These are phyloP conservation scores for Arachnopeziza araneosa DNA, from an alignment of 2,329 filamentous ascomycete species.

Conservation along the genomic window DNA sequence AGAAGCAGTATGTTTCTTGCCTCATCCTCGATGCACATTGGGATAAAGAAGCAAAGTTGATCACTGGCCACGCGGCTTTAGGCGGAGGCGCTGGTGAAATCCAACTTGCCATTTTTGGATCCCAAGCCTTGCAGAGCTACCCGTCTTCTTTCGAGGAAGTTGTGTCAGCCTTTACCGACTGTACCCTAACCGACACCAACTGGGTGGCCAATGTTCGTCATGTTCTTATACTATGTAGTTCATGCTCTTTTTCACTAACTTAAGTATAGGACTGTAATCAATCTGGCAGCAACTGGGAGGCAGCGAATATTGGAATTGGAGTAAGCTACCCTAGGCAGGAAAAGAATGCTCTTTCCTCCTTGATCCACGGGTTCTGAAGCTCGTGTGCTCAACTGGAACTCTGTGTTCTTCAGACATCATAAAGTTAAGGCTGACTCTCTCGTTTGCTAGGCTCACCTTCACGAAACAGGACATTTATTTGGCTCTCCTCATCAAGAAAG, in stretches of 20 bases:
- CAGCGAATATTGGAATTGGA: slow-evolving; percentile 90
- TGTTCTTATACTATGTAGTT: slow-evolving; percentile 38
- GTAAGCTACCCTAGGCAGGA: slow-evolving; percentile 31
- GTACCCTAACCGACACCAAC: slow-evolving; percentile 77
- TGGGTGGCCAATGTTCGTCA: slow-evolving; percentile 80
- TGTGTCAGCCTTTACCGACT: slow-evolving; percentile 81
- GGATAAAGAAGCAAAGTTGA: slow-evolving; percentile 64
- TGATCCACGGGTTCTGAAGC: too few relatives aligned
- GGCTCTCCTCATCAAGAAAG: slow-evolving; percentile 85
- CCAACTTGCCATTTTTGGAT: slow-evolving; percentile 85
- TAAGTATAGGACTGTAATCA: not conserved
- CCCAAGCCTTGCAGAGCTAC: slow-evolving; percentile 87
- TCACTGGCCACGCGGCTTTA: slow-evolving; percentile 79
- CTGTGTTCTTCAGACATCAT: too few relatives aligned
- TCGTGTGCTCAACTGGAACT: too few relatives aligned
- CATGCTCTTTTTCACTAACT: not conserved
- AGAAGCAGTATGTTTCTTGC: slow-evolving; percentile 84
- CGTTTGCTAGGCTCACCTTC: slow-evolving; percentile 56
- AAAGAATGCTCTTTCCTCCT: too few relatives aligned
- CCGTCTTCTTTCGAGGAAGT: slow-evolving; percentile 86
- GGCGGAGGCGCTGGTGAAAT: slow-evolving; percentile 70
- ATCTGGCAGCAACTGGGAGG: slow-evolving; percentile 87
- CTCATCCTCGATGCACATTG: slow-evolving; percentile 85
- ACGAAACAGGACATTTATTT: slow-evolving; percentile 85
- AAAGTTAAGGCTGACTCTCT: too few relatives aligned